Evolutionary conservation across 805 yeast species (phyloP), one percentile per base, ranked within the genome.

Genomic region (Blastobotrys muscicola): DNA sequence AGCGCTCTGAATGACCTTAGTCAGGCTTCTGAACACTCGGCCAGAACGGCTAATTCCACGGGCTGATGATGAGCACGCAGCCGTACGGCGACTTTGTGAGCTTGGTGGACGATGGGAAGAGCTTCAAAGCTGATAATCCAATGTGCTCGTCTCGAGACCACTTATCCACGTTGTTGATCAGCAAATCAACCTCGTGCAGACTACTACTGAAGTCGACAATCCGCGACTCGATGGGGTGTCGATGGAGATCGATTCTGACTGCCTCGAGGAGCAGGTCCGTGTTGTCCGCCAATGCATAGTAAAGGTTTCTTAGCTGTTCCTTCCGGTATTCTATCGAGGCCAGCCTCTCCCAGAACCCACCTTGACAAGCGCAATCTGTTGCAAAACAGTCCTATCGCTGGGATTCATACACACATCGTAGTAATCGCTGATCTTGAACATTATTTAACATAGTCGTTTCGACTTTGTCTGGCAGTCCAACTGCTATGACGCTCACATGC

Each of bases 31-130:
- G 67, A 7, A 86, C 47, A 0, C 83, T 54, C 43, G 87, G 65
- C 26, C 73, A 45, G 34, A 83, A 58, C 1, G 97, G 95, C 59
- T 78, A 85, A 62, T 85, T 85, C 71, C 80, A 85, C 0, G 94
- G 89, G 3, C 80, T 66, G 40, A 87, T 76, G 42, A 89, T 68
- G 45, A 86, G 69, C 3, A 82, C 80, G 3, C 74, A 72, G 4
- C 96, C 97, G 33, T 53, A 53, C 6, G 70, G 70, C 38, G 55
- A 53, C 47, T 54, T 56, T 30, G 39, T 34, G 8, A 33, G 35
- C 41, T 26, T 39, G 33, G 42, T 29, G 26, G 29, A 13, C 8
- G 23, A 6, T 11, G 37, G 13, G 23, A 34, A 34, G 23, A 34
- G 10, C 37, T 34, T 34, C 15, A 34, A 15, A 5, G 20, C 15